These are phyloP conservation scores for Dothiorella sarmentorum DNA, from an alignment of 2,329 filamentous ascomycete genomes.

Conservation along the genomic window DNA sequence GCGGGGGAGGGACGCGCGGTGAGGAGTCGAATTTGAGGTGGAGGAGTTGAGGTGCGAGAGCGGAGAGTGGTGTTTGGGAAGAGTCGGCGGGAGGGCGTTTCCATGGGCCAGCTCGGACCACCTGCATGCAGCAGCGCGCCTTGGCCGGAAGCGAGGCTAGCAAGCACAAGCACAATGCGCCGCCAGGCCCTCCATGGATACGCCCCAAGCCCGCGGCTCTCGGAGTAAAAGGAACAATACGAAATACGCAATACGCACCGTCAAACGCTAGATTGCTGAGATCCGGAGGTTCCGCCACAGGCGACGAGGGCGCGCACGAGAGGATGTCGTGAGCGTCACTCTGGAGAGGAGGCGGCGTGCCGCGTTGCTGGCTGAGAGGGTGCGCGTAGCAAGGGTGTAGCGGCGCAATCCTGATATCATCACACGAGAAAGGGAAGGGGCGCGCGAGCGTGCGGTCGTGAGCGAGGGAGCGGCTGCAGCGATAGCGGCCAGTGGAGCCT, in stretches of 20 bases:
- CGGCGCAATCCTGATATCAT: constrained; percentile 13
- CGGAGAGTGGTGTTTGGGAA: constrained; percentile 4
- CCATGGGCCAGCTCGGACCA: constrained; percentile 14
- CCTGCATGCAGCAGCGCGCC: constrained; percentile 16
- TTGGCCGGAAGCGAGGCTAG: constrained; percentile 16
- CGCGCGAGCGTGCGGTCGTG: constrained; percentile 1
- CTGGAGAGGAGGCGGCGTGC: not conserved
- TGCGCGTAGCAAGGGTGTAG: not conserved
- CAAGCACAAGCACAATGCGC: constrained; percentile 13
- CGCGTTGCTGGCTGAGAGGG: constrained; percentile 5
- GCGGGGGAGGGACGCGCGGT: not conserved
- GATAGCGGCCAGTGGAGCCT: constrained; percentile 7
- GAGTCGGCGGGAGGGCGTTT: constrained; percentile 12
- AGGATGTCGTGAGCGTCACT: not conserved
- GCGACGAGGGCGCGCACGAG: not conserved
- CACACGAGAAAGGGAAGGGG: constrained; percentile 9
- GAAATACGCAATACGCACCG: constrained; percentile 17
- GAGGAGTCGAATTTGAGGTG: not conserved
- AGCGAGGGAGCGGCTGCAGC: constrained; percentile 15
- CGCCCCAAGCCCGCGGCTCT: not conserved
- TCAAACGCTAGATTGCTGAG: constrained; percentile 1
- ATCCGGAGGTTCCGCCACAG: constrained; percentile 5
- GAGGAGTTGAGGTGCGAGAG: not conserved
- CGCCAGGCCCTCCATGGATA: constrained; percentile 4
- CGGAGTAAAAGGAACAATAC: constrained; percentile 15